Evolutionary conservation across 768 basidiomycete species (phyloP).

Genomic region (Phlegmacium glaucopus): DNA sequence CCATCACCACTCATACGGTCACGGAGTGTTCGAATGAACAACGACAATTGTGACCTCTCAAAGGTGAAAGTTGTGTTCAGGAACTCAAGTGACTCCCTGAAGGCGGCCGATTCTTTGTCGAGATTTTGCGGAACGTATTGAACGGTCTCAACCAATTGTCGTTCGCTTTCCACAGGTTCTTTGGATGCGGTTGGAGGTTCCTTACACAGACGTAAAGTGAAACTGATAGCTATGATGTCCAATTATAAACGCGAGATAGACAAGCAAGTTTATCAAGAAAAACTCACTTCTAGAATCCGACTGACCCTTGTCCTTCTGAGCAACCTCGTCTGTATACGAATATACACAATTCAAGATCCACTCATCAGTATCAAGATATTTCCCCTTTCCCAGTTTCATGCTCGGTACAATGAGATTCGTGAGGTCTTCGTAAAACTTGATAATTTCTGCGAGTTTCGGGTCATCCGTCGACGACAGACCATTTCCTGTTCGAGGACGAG

Average conservation of each 20-base stretch:
- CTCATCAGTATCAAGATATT: conserved; percentile 51
- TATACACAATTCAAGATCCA: conserved; percentile 66
- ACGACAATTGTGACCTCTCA: conserved; percentile 56
- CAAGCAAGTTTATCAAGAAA: background rate
- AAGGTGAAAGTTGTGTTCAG: conserved; percentile 68
- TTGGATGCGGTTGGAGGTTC: conserved; percentile 31
- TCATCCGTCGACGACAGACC: conserved; percentile 40
- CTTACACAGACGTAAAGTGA: conserved; percentile 49
- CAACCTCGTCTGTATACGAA: conserved; percentile 42
- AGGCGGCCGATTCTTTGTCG: conserved; percentile 55
- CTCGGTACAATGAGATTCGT: conserved; percentile 73
- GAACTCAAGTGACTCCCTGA: conserved; percentile 59
- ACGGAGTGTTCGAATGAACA: conserved; percentile 64
- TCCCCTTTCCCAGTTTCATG: conserved; percentile 42
- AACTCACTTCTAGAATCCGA: conserved; percentile 35
- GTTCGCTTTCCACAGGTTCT: conserved; percentile 28
- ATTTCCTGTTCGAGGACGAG: conserved; percentile 31
- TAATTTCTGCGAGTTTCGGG: conserved; percentile 54
- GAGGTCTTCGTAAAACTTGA: conserved; percentile 82
- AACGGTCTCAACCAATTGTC: conserved; percentile 43
- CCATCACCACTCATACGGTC: conserved; percentile 42
- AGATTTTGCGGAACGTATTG: conserved; percentile 64
- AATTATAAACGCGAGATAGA: background rate
- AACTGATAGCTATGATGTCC: conserved; percentile 50
- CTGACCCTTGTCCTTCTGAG: conserved; percentile 9